Percentiles rank a stretch among this genome's conserved stretches.
These are phyloP conservation scores for Pleurotus eryngii DNA, from an alignment of 768 basidiomycete genomes.

Conservation along the genomic window DNA sequence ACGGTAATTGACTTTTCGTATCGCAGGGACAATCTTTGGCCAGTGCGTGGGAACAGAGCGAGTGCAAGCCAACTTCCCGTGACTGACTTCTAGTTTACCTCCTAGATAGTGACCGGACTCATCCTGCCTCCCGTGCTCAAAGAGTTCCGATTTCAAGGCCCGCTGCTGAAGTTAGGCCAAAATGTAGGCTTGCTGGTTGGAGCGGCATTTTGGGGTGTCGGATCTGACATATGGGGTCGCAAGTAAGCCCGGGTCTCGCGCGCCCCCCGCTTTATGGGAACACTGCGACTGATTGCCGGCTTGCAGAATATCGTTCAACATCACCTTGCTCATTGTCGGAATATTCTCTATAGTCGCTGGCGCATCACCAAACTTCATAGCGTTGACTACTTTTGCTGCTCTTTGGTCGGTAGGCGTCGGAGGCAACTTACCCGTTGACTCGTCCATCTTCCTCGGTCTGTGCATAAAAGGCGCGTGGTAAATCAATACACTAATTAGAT, in stretches of 20 bases:
- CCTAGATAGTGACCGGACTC: slow-evolving; percentile 59
- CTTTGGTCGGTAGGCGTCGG: slow-evolving; percentile 69
- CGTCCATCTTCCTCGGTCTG: slow-evolving; percentile 70
- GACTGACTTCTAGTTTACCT: neutral
- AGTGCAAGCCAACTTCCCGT: neutral
- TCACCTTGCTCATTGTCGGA: slow-evolving; percentile 66
- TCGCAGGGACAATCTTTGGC: slow-evolving; percentile 68
- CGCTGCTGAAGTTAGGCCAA: slow-evolving; percentile 65
- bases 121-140: slow-evolving; percentile 60
- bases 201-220: slow-evolving; percentile 65
- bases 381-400: slow-evolving; percentile 50
- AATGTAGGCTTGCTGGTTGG: slow-evolving; percentile 71
- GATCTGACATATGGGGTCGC: slow-evolving; percentile 70
- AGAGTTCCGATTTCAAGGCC: slow-evolving; percentile 62
- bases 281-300: neutral
- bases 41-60: slow-evolving; percentile 38
- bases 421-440: slow-evolving; percentile 62
- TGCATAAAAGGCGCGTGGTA: neutral
- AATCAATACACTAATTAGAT: neutral
- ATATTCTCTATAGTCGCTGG: slow-evolving; percentile 66
- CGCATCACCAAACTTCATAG: slow-evolving; percentile 48
- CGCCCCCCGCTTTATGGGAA: slow-evolving; percentile 3
- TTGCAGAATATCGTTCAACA: slow-evolving; percentile 58
- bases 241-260: slow-evolving; percentile 31
- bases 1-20: too few relatives aligned